Percentiles rank a stretch among this genome's conserved stretches.
Conservation (phyloP, 2,329 filamentous ascomycete species). For the Coniochaeta sp. region DNA sequence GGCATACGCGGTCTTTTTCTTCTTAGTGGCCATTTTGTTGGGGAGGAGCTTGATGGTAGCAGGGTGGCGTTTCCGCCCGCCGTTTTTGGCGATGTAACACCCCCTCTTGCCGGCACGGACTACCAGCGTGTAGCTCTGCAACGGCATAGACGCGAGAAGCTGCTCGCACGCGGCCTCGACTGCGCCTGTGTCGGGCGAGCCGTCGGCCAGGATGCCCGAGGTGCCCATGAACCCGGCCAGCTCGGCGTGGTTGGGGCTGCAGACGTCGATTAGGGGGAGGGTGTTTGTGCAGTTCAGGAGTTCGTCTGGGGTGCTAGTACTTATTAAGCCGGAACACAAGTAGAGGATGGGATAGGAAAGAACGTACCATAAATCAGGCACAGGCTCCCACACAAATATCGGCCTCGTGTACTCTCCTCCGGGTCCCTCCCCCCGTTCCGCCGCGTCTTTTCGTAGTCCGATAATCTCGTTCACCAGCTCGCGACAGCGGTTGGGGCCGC, state of each 20-base stretch:
- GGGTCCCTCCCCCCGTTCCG: too few species aligned
- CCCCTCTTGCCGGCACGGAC: conserved; percentile 66
- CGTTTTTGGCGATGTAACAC: conserved; percentile 57
- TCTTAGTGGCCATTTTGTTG: conserved; percentile 13
- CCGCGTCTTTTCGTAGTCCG: conserved; percentile 39
- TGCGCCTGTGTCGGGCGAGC: too few species aligned
- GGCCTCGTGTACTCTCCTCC: conserved; percentile 42
- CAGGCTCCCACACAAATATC: conserved; percentile 89
- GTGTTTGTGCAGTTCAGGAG: conserved; percentile 58
- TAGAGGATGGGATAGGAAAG: too few species aligned
- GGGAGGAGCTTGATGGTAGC: too few species aligned
- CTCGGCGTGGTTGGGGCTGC: conserved; percentile 80
- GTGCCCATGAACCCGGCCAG: conserved; percentile 79
- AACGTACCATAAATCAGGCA: too few species aligned
- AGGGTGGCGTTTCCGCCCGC: conserved; percentile 37
- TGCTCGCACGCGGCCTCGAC: conserved; percentile 57
- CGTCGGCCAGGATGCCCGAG: too few species aligned
- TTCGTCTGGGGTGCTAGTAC: conserved; percentile 59
- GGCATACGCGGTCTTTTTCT: conserved; percentile 18
- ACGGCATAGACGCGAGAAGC: conserved; percentile 56
- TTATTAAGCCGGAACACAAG: too few species aligned
- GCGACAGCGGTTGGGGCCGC: conserved; percentile 69
- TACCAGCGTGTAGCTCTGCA: conserved; percentile 59
- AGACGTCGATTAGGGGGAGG: conserved; percentile 54
- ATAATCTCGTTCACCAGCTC: conserved; percentile 68